Evolutionary conservation across 2,329 filamentous ascomycete genomes (phyloP).

Genomic region (Trichoderma sp.): DNA sequence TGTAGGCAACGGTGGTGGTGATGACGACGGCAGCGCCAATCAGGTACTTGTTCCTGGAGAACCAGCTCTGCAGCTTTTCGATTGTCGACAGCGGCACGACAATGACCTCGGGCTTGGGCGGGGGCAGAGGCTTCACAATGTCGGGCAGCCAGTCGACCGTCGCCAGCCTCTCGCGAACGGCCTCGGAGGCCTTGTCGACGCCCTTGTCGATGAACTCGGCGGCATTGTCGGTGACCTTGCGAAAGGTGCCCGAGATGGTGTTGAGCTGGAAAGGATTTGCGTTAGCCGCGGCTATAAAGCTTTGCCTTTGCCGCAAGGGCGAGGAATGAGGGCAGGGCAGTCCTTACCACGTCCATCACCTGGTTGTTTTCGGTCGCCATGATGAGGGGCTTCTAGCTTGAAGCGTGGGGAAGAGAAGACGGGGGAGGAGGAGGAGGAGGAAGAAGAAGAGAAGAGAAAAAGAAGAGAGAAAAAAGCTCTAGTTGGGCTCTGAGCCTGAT

Average conservation of each 20-base stretch:
- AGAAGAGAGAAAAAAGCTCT: not conserved
- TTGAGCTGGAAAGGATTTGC: conserved; percentile 43
- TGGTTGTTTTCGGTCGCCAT: conserved; percentile 82
- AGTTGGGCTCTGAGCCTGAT: conserved; percentile 29
- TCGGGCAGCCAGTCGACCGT: conserved; percentile 71
- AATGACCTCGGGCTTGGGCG: conserved; percentile 36
- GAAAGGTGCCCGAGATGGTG: conserved; percentile 61
- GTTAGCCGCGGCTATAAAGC: conserved; percentile 1
- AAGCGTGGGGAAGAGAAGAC: conserved; percentile 19
- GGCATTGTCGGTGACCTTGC: conserved; percentile 67
- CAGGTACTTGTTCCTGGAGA: conserved; percentile 68
- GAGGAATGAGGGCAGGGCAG: not conserved
- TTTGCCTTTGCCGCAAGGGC: not conserved
- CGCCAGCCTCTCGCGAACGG: conserved; percentile 67
- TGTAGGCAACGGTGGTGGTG: conserved; percentile 62
- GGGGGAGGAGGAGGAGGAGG: conserved; percentile 6
- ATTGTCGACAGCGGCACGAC: conserved; percentile 35
- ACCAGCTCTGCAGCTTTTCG: conserved; percentile 67
- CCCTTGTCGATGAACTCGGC: conserved; percentile 79
- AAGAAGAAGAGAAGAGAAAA: not conserved
- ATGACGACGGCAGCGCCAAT: conserved; percentile 70
- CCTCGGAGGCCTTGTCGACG: conserved; percentile 71
- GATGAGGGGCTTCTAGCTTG: conserved; percentile 29
- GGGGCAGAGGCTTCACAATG: conserved; percentile 59
- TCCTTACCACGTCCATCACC: conserved; percentile 70